Evolutionary conservation across 2,329 filamentous ascomycete species (phyloP).

Genomic region (Emericellopsis atlantica): DNA sequence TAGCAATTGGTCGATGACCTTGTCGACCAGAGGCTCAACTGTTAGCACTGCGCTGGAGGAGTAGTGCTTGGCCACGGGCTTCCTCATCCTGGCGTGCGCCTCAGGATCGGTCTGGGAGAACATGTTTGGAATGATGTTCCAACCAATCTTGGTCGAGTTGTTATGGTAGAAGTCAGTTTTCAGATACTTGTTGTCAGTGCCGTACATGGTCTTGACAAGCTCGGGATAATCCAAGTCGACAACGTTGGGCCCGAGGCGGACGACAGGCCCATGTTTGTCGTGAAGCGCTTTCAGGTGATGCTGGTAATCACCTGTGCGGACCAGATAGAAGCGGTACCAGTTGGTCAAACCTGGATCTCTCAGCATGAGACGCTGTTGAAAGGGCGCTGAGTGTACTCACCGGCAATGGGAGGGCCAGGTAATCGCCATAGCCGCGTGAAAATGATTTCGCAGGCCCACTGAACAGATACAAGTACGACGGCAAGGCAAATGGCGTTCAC

Average conservation of each 20-base stretch:
- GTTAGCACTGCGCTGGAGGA: constrained; percentile 13
- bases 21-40: constrained; percentile 17
- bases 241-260: constrained; percentile 15
- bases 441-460: no score
- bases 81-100: constrained; percentile 19
- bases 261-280: constrained; percentile 15
- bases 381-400: no score
- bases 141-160: constrained; percentile 18
- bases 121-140: constrained; percentile 21
- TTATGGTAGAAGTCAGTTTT: constrained; percentile 24
- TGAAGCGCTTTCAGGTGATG: constrained; percentile 10
- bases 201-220: constrained; percentile 15
- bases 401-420: no score
- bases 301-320: not conserved
- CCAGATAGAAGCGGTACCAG: not conserved
- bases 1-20: constrained; percentile 15
- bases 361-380: no score
- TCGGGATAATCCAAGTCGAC: constrained; percentile 12
- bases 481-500: no score
- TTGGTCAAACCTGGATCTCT: not conserved
- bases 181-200: constrained; percentile 10
- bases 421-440: no score
- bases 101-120: constrained; percentile 20
- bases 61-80: constrained; percentile 23
- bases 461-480: no score